phyloP scores from a whole-genome alignment of 306 rosid species.

The Carpinus viminea region DNA sequence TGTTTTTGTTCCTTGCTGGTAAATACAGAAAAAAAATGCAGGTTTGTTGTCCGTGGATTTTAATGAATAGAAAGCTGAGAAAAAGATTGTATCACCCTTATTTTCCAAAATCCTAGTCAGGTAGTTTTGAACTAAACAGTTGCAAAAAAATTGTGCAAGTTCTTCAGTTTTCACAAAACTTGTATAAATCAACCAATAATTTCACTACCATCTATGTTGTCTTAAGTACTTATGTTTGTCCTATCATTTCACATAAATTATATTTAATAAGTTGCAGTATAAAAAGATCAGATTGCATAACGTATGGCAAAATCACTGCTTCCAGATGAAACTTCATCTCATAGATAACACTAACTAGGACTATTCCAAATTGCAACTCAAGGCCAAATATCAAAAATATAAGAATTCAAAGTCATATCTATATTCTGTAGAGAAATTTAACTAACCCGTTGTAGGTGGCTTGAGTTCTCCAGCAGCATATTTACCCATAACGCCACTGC shows the following conservation, averaged over 20 bases:
- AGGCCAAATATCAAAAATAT: background rate
- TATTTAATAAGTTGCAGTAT: background rate
- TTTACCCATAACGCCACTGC: constrained; percentile 99
- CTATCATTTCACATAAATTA: constrained; percentile 1
- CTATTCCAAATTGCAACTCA: constrained; percentile 8
- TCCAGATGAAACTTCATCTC: background rate
- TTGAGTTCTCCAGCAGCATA: constrained; percentile 98
- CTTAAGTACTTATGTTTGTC: background rate
- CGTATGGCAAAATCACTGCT: background rate
- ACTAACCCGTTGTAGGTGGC: constrained; percentile 78
- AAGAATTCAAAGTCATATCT: constrained; percentile 5
- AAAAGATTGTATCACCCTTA: background rate
- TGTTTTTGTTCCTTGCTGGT: background rate
- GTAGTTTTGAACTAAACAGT: background rate
- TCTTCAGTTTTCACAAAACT: background rate
- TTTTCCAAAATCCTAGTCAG: background rate
- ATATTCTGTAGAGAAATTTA: constrained; percentile 14
- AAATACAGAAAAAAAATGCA: background rate
- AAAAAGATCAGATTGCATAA: background rate
- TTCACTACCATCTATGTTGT: background rate
- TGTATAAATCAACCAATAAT: background rate
- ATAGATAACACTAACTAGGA: background rate
- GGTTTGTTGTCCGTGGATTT: background rate
- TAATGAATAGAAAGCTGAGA: background rate
- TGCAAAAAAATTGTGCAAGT: background rate